Base-by-base conservation (phyloP, 345 rosid genomes). In the Linum tenue region DNA sequence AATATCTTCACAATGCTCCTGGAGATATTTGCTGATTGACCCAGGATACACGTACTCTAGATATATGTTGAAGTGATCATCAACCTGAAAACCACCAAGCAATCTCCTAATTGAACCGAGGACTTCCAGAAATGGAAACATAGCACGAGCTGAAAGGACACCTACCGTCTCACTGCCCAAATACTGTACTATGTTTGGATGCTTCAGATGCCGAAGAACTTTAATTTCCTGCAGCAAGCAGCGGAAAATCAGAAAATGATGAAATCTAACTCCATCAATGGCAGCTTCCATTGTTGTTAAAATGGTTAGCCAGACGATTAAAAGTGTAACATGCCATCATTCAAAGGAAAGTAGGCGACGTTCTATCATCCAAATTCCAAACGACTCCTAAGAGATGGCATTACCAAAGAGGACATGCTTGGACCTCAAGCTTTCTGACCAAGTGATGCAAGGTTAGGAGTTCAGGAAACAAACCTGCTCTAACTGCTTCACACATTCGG, bases 11-110 rank as follows among this genome's bases (percentile, higher is more conserved):
- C 79, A 77, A 67, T 85, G 94, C 35, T 85, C 86, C 37, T 48
- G 77, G 55, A 81, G 62, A 70, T 83, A 87, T 64, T 63, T 87
- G 70, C 75, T 80, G 63, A 87, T 77, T 2, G 94, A 81, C 37
- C 94, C 90, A 1, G 94, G 94, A 78, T 83, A 72, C 44, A 85
- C 82, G 67, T 75, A 78, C 79, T 87, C 94, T 81, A 87, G 65
- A 60, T 78, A 85, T 62, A 87, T 81, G 79, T 75, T 81, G 48
- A 87, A 81, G 72, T 77, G 85, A 64, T 83, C 88, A 64, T 81
- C 88, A 72, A 76, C 78, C 94, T 87, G 79, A 65, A 76, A 37
- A 39, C 31, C 31, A 22, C 31, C 31, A 5, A 44, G 64, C 56
- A 66, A 68, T 48, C 56, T 16, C 63, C 60, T 64, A 15, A 58